Evolutionary conservation across 139 green algal species (phyloP), one percentile per base, ranked within the genome.

Genomic region (Chlamydomonas applanata): DNA sequence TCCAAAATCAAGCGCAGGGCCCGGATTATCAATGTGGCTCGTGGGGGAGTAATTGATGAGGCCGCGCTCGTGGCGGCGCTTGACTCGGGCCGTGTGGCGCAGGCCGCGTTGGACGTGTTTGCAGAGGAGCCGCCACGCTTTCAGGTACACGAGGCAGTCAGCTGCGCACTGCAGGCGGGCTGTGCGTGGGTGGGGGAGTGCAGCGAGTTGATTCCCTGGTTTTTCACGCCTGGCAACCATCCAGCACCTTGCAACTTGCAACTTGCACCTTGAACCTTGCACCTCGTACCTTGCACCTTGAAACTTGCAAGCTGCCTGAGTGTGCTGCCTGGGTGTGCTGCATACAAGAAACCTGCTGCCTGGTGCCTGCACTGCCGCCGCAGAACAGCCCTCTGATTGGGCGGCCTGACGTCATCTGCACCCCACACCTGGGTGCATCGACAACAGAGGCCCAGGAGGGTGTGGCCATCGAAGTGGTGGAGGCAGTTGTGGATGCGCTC

Each of bases 1-100:
- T 78, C 71, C 66, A 95, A 92, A 75, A 95, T 94, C 64, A 97
- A 97, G 85, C 69, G 35, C 53, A 91, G 94, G 45, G 91, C 87
- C 0, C 88, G 94, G 62, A 92, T 98, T 65, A 85, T 98, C 59
- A 98, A 98, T 72, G 95, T 98, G 17, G 95, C 95, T 1, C 87
- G 95, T 36, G 95, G 95, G 30, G 95, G 93, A 20, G 95, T 98
- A 13, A 98, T 98, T 61, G 88, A 98, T 52, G 95, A 98, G 76
- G 70, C 77, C 1, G 91, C 93, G 0, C 87, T 98, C 3, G 78
- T 83, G 3, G 74, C 82, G 7, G 95, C 95, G 2, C 83, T 98
- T 29, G 94, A 98, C 45, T 78, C 78, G 24, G 87, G 88, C 69
- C 74, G 66, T n/a, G 71, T 76, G 34, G 20, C 3, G 14, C 20